These are phyloP conservation scores for Microglena sp. DNA, from an alignment of 139 green algal genomes.

Conservation along the genomic window DNA sequence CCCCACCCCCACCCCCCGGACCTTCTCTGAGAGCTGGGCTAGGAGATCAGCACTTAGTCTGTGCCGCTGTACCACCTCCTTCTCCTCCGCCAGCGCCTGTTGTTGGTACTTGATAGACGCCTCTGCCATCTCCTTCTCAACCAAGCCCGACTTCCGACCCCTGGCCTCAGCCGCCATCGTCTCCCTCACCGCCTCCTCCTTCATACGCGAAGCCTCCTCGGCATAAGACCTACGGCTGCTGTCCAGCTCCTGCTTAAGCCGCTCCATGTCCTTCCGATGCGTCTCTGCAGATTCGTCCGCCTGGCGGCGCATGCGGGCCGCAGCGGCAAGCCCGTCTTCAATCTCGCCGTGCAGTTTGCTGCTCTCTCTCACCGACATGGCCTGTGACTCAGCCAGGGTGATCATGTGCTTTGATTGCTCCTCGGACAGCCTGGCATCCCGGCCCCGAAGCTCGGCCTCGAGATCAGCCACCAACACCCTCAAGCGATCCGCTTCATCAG, in stretches of 20 bases:
- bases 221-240: not conserved
- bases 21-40: conserved; percentile 30
- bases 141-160: conserved; percentile 16
- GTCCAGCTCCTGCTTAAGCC: conserved; percentile 1
- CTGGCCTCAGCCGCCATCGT: conserved; percentile 19
- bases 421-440: no score
- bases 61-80: conserved; percentile 23
- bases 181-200: conserved; percentile 2
- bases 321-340: conserved; percentile 16
- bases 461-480: no score
- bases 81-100: conserved; percentile 26
- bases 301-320: conserved; percentile 12
- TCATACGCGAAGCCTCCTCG: conserved; percentile 8
- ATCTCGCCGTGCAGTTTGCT: conserved; percentile 16
- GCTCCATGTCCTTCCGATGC: conserved; percentile 12
- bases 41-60: conserved; percentile 24
- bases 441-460: no score
- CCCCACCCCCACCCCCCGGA: no score
- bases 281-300: conserved; percentile 16
- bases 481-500: no score
- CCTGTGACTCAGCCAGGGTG: no score
- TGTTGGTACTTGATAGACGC: conserved; percentile 23
- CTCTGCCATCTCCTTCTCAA: conserved; percentile 37
- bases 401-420: no score
- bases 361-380: conserved; percentile 23